Evolutionary conservation across 176 grass and related monocot genomes (phyloP).

Genomic region (Musa itinerans): DNA sequence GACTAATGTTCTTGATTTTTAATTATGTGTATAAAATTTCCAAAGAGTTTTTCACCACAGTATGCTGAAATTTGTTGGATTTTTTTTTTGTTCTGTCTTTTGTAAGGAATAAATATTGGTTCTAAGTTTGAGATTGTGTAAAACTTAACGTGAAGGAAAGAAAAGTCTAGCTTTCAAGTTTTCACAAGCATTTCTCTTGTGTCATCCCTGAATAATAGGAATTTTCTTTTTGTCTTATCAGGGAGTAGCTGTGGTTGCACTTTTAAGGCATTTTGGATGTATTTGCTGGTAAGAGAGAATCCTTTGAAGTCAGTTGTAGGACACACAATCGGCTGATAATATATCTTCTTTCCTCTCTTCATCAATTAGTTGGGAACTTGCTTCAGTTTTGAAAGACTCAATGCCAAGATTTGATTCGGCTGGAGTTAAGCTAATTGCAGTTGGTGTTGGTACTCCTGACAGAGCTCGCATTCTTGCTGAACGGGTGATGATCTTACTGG

Average conservation of each 20-base stretch:
- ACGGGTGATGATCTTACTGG: slow-evolving; percentile 35
- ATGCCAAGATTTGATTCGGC: slow-evolving; percentile 45
- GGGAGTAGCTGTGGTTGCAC: slow-evolving; percentile 66
- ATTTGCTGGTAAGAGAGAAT: slow-evolving; percentile 56
- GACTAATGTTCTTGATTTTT: too few species aligned
- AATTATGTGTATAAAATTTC: too few species aligned
- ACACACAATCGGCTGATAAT: neutral
- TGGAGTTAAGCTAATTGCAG: slow-evolving; percentile 58
- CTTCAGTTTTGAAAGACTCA: slow-evolving; percentile 69
- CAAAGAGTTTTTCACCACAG: too few species aligned
- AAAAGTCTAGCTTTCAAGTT: neutral
- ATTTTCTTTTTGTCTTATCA: slow-evolving; percentile 1
- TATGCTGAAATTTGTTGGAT: neutral
- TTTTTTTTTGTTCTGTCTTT: neutral
- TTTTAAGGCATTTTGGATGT: slow-evolving; percentile 83
- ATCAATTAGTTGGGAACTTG: slow-evolving; percentile 69
- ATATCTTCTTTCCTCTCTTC: neutral
- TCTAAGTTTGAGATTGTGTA: neutral
- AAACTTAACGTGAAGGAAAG: neutral
- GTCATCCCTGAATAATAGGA: neutral
- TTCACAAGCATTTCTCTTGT: neutral
- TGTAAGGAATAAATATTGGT: neutral
- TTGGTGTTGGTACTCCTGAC: slow-evolving; percentile 70
- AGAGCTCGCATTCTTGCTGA: slow-evolving; percentile 79
- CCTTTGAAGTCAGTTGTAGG: neutral